A percentile compares a stretch with the other conserved stretches of the same genome.
Conservation (phyloP, 2,329 filamentous ascomycete species). For the Paraphoma sp. region DNA sequence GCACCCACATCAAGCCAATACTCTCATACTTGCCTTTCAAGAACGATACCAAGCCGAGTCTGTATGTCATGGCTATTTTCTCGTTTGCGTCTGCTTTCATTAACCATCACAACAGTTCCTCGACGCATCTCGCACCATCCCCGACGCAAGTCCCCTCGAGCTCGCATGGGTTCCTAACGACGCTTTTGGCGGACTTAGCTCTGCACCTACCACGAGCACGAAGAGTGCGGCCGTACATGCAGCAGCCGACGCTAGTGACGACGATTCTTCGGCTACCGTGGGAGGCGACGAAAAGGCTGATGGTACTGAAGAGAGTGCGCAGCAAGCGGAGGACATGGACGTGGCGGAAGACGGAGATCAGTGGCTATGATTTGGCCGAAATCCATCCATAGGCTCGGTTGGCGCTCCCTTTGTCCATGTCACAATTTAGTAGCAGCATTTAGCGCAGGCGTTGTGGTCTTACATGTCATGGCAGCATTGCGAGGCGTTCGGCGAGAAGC, state of each 20-base stretch:
- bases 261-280: constrained; percentile 18
- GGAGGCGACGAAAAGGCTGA: constrained; percentile 10
- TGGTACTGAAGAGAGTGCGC: constrained; percentile 20
- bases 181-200: constrained; percentile 20
- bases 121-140: constrained; percentile 64
- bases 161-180: constrained; percentile 66
- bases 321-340: constrained; percentile 37
- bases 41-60: constrained; percentile 70
- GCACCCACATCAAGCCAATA: constrained; percentile 47
- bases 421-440: too few species aligned
- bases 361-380: constrained; percentile 24
- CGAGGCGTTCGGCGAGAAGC: too few species aligned
- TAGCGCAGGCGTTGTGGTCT: background rate
- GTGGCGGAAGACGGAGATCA: constrained; percentile 45
- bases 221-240: background rate
- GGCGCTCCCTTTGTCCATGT: too few species aligned
- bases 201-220: background rate
- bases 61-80: constrained; percentile 20
- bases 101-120: constrained; percentile 51
- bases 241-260: constrained; percentile 11
- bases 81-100: background rate
- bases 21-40: constrained; percentile 51
- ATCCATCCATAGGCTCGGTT: too few species aligned
- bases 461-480: too few species aligned
- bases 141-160: constrained; percentile 69